Percentiles rank a stretch among this genome's conserved stretches.
Conservation (phyloP, 225 moss, liverwort and hornwort genomes). For the Ulota crispa region DNA sequence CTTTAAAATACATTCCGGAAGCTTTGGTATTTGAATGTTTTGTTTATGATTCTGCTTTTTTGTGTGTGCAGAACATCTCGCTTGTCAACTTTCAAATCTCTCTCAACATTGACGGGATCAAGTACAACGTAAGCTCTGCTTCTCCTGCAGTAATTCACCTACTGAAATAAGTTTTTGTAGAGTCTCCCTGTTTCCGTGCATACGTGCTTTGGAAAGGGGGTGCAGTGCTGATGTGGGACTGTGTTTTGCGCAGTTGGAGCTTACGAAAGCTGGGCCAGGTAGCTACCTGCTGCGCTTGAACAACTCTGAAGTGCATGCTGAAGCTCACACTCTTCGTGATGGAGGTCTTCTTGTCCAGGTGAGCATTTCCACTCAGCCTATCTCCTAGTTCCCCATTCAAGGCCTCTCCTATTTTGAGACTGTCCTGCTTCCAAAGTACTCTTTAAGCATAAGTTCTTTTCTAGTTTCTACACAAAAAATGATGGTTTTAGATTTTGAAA, state of each 20-base stretch:
- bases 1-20: not conserved
- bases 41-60: not conserved
- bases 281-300: slow-evolving; percentile 77
- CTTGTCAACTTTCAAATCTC: slow-evolving; percentile 74
- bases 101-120: slow-evolving; percentile 89
- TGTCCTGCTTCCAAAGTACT: not conserved
- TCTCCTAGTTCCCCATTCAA: not conserved
- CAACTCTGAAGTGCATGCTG: slow-evolving; percentile 79
- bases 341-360: slow-evolving; percentile 90
- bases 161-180: not conserved
- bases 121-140: slow-evolving; percentile 68
- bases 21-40: not conserved
- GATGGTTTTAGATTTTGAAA: not conserved
- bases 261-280: slow-evolving; percentile 84
- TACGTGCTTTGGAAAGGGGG: not conserved
- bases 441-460: not conserved
- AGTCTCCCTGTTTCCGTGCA: not conserved
- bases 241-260: slow-evolving; percentile 60
- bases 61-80: slow-evolving; percentile 73
- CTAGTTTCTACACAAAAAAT: not conserved
- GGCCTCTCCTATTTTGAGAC: too few species aligned
- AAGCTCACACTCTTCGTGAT: slow-evolving; percentile 88
- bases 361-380: not conserved
- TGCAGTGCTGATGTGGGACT: slow-evolving; percentile 19
- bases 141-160: too few species aligned